Conservation (phyloP, 2,329 filamentous ascomycete genomes). For the Tolypocladium tundrense region DNA sequence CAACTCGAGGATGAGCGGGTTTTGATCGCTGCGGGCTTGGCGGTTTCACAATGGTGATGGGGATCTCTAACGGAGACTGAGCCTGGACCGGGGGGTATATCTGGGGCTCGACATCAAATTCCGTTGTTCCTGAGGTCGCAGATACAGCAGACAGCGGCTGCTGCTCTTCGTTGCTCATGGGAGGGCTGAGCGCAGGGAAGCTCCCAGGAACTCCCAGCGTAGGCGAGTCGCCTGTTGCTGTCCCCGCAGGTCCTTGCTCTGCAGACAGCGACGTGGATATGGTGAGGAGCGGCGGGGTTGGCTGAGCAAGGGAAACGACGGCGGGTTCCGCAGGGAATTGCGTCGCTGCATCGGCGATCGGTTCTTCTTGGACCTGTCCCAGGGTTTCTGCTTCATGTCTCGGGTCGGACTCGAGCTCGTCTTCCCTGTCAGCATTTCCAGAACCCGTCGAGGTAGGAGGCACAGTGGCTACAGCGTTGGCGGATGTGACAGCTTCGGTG, state of each 20-base stretch:
- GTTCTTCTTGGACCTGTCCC: not conserved
- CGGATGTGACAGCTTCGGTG: slow-evolving; percentile 3
- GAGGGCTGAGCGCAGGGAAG: slow-evolving; percentile 36
- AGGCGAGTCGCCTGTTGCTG: slow-evolving; percentile 40
- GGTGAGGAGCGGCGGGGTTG: slow-evolving; percentile 1
- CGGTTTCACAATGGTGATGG: slow-evolving; percentile 16
- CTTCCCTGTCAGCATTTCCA: not conserved
- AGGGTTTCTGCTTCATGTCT: not conserved
- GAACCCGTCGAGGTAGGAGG: slow-evolving; percentile 2
- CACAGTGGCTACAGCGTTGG: not conserved
- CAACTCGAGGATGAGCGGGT: slow-evolving; percentile 20
- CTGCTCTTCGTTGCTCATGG: slow-evolving; percentile 31
- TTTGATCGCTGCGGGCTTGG: slow-evolving; percentile 16
- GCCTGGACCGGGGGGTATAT: slow-evolving; percentile 38
- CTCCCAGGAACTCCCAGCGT: slow-evolving; percentile 56
- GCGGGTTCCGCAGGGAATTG: not conserved
- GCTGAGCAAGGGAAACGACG: not conserved
- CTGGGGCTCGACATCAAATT: slow-evolving; percentile 66
- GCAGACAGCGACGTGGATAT: slow-evolving; percentile 4
- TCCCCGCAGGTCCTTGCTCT: slow-evolving; percentile 1
- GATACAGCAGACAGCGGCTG: slow-evolving; percentile 52
- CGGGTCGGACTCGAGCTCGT: not conserved
- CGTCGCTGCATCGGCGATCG: not conserved
- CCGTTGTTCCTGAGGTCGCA: slow-evolving; percentile 49
- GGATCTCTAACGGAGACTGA: slow-evolving; percentile 12